Conservation (phyloP, 495 filamentous ascomycete species). For the Chaetomidium leptoderma region DNA sequence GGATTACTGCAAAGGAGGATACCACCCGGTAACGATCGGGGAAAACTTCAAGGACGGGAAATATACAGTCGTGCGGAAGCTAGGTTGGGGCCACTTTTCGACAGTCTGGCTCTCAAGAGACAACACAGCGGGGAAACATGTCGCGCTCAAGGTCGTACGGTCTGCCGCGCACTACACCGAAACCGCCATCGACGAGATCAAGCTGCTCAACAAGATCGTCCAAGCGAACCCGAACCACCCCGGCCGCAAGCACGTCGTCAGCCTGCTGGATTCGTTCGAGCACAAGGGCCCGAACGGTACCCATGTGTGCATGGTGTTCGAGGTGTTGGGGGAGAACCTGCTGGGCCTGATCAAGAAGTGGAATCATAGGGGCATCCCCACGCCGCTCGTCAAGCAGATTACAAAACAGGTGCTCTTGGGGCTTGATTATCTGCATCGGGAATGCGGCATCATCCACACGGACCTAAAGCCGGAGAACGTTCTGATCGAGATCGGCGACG, state of each 20-base stretch:
- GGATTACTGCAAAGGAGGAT: constrained; percentile 98
- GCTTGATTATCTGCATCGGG: constrained; percentile 91
- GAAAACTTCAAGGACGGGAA: constrained; percentile 97
- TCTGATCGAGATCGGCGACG: constrained; percentile 97
- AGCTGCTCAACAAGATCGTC: constrained; percentile 92
- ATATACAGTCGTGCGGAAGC: constrained; percentile 93
- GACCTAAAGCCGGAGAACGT: constrained; percentile 98
- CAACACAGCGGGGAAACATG: constrained; percentile 86
- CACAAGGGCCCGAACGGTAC: constrained; percentile 95
- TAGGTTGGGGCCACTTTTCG: constrained; percentile 98
- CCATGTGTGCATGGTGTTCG: constrained; percentile 99
- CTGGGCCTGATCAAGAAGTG: constrained; percentile 95
- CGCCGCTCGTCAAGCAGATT: constrained; percentile 95
- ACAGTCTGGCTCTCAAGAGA: constrained; percentile 96
- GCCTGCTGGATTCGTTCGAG: constrained; percentile 92
- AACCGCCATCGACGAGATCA: constrained; percentile 98
- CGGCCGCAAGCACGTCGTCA: constrained; percentile 90
- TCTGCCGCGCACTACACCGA: constrained; percentile 98
- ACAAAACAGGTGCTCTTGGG: constrained; percentile 96
- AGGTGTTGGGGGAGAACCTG: constrained; percentile 93
- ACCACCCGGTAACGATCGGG: constrained; percentile 88
- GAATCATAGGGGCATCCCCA: constrained; percentile 96
- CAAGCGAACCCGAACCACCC: constrained; percentile 91
- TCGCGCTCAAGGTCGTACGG: constrained; percentile 94
- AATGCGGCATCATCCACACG: constrained; percentile 98